Evolutionary conservation across 1,284 basidiomycete genomes (phyloP).

Genomic region (Trichosporon asahii): DNA sequence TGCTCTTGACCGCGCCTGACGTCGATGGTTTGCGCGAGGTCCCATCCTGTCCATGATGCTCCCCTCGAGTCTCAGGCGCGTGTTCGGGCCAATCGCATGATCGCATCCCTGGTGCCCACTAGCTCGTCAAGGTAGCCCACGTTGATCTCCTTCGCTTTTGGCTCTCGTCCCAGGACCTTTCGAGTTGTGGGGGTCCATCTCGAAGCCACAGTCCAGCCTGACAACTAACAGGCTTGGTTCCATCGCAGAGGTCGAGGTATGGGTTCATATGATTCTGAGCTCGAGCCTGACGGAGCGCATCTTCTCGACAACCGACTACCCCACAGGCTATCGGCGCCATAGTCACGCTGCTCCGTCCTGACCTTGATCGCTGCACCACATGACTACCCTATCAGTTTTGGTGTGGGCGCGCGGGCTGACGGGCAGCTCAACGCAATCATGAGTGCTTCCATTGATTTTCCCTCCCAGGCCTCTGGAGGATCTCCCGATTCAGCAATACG

Average conservation of each 20-base stretch:
- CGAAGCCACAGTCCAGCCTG: neutral
- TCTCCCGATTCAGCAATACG: slow-evolving; percentile 1
- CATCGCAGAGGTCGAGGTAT: too few relatives aligned
- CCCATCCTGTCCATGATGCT: neutral
- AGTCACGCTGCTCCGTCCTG: neutral
- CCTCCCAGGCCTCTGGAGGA: neutral
- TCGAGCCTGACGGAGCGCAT: neutral
- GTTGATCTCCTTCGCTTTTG: slow-evolving; percentile 8
- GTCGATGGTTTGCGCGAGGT: neutral
- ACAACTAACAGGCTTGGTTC: neutral
- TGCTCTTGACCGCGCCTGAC: neutral
- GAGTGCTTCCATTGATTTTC: neutral
- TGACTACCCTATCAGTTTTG: neutral
- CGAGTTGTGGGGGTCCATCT: slow-evolving; percentile 4
- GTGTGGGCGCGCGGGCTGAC: neutral
- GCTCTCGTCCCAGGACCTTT: neutral
- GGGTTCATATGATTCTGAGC: too few relatives aligned
- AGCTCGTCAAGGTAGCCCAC: neutral
- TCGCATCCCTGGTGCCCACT: neutral
- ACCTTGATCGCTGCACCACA: neutral
- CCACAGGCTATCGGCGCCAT: neutral
- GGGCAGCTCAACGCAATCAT: neutral
- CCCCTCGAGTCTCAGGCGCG: slow-evolving; percentile 7
- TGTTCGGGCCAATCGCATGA: slow-evolving; percentile 1
- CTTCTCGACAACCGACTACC: neutral